Percentiles rank a stretch among this genome's conserved stretches.
These are phyloP conservation scores for Butyriboletus appendiculatus DNA, from an alignment of 1,284 basidiomycete genomes.

Conservation along the genomic window DNA sequence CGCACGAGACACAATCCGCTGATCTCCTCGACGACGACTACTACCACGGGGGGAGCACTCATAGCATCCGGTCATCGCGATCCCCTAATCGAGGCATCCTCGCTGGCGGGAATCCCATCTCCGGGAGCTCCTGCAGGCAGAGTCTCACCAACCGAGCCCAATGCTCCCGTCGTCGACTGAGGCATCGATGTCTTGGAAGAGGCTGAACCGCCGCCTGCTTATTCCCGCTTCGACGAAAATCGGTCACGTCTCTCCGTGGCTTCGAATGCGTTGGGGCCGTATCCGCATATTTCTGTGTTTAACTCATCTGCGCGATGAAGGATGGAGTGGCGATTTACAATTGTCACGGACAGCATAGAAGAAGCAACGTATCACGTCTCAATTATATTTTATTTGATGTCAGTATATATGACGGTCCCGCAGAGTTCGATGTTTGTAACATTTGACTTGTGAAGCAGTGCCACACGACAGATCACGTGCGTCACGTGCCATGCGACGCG, in stretches of 20 bases:
- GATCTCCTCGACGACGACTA: neutral
- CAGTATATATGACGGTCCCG: neutral
- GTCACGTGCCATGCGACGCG: conserved; percentile 25
- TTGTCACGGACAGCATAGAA: neutral
- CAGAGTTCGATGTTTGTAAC: too few species aligned
- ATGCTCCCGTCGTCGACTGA: neutral
- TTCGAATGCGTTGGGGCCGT: conserved; percentile 21
- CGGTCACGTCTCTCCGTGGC: conserved; percentile 3
- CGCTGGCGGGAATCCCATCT: conserved; percentile 10
- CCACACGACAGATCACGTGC: conserved; percentile 7
- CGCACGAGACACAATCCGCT: neutral
- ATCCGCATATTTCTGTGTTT: conserved; percentile 20
- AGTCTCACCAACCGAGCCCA: neutral
- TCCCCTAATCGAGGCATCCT: conserved; percentile 7
- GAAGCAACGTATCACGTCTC: neutral
- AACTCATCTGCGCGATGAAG: neutral
- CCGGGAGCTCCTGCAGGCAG: conserved; percentile 1
- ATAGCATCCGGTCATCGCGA: neutral
- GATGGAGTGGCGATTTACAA: neutral
- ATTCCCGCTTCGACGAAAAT: conserved; percentile 20
- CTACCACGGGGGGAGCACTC: neutral
- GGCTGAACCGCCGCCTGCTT: conserved; percentile 16
- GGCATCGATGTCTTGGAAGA: conserved; percentile 5
- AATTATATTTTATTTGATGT: neutral
- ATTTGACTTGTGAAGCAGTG: neutral